phyloP scores from a whole-genome alignment of 108 stramenopile species.

The Chaetoceros muelleri region DNA sequence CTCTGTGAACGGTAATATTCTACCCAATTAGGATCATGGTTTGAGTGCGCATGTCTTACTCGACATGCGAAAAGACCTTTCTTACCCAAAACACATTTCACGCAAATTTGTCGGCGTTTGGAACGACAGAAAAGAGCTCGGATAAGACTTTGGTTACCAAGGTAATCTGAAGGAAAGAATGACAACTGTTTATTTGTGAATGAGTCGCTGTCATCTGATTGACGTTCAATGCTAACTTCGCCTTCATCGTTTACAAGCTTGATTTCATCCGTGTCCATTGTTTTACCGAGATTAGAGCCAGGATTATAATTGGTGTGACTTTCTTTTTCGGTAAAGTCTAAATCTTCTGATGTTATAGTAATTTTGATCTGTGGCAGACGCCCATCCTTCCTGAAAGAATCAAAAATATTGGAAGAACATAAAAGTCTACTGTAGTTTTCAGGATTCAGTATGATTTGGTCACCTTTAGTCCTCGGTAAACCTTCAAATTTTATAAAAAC shows the following conservation, averaged over 20 bases:
- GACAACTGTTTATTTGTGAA: neutral
- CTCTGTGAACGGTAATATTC: slow-evolving; percentile 11
- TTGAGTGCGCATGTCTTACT: slow-evolving; percentile 28
- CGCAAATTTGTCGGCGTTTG: neutral
- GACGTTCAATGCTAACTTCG: no score
- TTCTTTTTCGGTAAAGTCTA: neutral
- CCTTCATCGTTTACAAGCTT: no score
- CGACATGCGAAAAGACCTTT: slow-evolving; percentile 18
- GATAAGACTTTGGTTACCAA: neutral
- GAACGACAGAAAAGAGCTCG: neutral
- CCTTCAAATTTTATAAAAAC: neutral
- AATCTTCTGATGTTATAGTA: neutral
- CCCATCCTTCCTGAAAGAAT: neutral
- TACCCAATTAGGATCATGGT: slow-evolving; percentile 30
- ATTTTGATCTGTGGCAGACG: neutral
- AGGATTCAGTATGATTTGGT: neutral
- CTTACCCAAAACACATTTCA: neutral
- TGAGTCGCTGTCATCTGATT: no score
- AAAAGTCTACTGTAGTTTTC: neutral
- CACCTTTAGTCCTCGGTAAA: neutral
- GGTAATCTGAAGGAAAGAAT: neutral
- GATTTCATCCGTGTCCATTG: no score
- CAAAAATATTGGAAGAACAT: neutral
- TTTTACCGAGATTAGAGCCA: no score
- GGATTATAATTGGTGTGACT: neutral